Evolutionary conservation across 2,329 filamentous ascomycete genomes (phyloP).

Genomic region (Coniosporium tulheliwenetii): DNA sequence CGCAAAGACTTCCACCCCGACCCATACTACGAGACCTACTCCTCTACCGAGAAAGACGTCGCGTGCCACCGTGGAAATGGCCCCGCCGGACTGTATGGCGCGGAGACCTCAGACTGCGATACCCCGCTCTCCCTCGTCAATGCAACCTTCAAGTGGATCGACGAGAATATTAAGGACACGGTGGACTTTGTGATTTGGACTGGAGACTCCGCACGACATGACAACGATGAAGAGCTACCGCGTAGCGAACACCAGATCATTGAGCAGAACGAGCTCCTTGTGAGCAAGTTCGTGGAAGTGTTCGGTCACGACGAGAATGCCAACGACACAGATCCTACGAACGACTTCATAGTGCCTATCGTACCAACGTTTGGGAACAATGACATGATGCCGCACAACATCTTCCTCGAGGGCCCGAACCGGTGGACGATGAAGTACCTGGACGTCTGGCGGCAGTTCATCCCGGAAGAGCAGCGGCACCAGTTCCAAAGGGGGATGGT

Average conservation of each 20-base stretch:
- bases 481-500: conserved; percentile 91
- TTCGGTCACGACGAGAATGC: conserved; percentile 43
- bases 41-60: conserved; percentile 49
- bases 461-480: conserved; percentile 83
- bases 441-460: conserved; percentile 70
- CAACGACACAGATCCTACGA: conserved; percentile 30
- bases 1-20: conserved; percentile 77
- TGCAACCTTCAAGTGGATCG: conserved; percentile 81
- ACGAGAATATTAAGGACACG: conserved; percentile 38
- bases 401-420: conserved; percentile 74
- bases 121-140: conserved; percentile 66
- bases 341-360: conserved; percentile 58
- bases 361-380: conserved; percentile 93
- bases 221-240: conserved; percentile 37
- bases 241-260: conserved; percentile 64
- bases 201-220: conserved; percentile 22
- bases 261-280: conserved; percentile 57
- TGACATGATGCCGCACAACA: conserved; percentile 93
- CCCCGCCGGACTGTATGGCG: conserved; percentile 64
- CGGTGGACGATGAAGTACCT: conserved; percentile 65
- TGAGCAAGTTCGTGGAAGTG: conserved; percentile 58
- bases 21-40: conserved; percentile 65
- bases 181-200: conserved; percentile 25
- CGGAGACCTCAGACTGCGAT: conserved; percentile 81
- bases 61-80: conserved; percentile 72